Percentiles rank a stretch among this genome's conserved stretches.
Conservation (phyloP, 257 asterid species). For the Plectranthus barbatus region DNA sequence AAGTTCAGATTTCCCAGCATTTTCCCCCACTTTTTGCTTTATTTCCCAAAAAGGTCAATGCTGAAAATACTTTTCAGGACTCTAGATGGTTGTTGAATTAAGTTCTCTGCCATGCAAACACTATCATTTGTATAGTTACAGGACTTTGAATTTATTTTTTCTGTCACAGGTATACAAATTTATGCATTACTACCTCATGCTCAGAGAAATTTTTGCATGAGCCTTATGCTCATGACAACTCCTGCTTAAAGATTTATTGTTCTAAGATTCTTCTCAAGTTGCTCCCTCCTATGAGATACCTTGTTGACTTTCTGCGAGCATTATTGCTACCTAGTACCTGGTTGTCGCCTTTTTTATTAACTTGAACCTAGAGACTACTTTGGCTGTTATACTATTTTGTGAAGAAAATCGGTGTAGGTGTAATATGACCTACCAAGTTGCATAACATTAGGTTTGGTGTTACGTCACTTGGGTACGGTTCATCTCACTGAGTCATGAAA, state of each 20-base stretch:
- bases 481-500: no score
- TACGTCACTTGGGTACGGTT: neutral
- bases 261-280: neutral
- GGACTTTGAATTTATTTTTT: neutral
- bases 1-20: neutral
- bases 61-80: neutral
- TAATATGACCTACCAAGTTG: neutral
- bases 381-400: no score
- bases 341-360: neutral
- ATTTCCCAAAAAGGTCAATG: neutral
- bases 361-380: neutral
- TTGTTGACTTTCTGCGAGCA: neutral
- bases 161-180: no score
- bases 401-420: neutral
- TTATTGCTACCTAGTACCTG: neutral
- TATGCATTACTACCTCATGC: neutral
- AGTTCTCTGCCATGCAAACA: neutral
- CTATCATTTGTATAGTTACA: neutral
- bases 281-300: neutral
- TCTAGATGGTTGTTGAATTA: neutral
- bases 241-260: neutral
- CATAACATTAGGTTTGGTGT: neutral
- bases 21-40: neutral
- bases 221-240: no score
- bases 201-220: neutral